Percentiles rank a stretch among this genome's conserved stretches.
Evolutionary conservation across 1,139 yeast species (phyloP).

Genomic region (Magnusiomyces paraingens): DNA sequence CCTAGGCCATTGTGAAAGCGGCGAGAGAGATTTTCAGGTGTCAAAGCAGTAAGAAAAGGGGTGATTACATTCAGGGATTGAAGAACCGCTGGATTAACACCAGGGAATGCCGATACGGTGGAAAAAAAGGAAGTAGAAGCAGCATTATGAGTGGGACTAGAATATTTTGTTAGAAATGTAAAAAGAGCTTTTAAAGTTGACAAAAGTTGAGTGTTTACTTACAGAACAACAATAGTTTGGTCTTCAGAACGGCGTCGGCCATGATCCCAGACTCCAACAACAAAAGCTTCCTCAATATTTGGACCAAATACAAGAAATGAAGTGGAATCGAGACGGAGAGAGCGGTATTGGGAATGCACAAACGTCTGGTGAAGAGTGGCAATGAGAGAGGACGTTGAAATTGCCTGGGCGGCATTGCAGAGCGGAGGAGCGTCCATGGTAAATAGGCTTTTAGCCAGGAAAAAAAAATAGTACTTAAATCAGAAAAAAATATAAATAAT

Average conservation of each 20-base stretch:
- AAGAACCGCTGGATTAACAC: slow-evolving; percentile 31
- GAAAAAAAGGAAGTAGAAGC: slow-evolving; percentile 24
- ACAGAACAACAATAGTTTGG: slow-evolving; percentile 35
- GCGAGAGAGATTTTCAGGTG: slow-evolving; percentile 34
- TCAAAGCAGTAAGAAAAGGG: slow-evolving; percentile 37
- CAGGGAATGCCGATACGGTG: slow-evolving; percentile 33
- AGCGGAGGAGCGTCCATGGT: slow-evolving; percentile 30
- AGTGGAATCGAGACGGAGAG: slow-evolving; percentile 32
- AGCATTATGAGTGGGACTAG: slow-evolving; percentile 20
- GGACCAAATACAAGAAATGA: slow-evolving; percentile 31
- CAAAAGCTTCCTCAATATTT: slow-evolving; percentile 31
- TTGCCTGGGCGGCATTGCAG: slow-evolving; percentile 27
- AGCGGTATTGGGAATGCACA: slow-evolving; percentile 26
- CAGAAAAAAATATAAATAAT: neutral
- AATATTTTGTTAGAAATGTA: neutral
- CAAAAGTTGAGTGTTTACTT: slow-evolving; percentile 16
- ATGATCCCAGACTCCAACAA: slow-evolving; percentile 36
- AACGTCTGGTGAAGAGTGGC: slow-evolving; percentile 35
- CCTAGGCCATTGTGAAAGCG: slow-evolving; percentile 35
- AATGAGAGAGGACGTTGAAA: slow-evolving; percentile 33
- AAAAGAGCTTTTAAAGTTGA: neutral
- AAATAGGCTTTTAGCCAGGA: neutral
- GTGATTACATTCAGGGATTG: slow-evolving; percentile 34
- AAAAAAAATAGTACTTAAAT: neutral
- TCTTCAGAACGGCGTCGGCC: slow-evolving; percentile 37